Evolutionary conservation across 2,329 filamentous ascomycete genomes (phyloP).

Genomic region (Cladorrhinum sp.): DNA sequence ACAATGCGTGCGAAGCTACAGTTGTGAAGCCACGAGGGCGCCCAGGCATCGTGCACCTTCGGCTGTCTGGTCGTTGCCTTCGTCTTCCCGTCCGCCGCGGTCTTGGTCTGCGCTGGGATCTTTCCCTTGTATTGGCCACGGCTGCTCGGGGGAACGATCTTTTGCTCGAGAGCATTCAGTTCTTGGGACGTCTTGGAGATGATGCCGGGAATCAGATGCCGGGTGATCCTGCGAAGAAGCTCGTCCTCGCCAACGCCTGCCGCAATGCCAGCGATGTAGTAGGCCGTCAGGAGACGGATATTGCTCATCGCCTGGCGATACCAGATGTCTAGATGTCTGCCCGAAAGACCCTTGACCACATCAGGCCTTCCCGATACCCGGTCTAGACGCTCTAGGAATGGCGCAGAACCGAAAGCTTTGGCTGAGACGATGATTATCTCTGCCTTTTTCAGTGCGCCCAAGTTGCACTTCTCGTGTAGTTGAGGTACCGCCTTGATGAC

Average conservation of each 20-base stretch:
- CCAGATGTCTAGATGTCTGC: constrained; percentile 17
- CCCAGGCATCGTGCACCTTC: neutral
- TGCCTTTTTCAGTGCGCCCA: constrained; percentile 28
- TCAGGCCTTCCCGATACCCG: constrained; percentile 4
- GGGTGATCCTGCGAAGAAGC: neutral
- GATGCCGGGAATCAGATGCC: neutral
- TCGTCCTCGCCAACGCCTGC: neutral
- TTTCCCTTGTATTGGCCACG: neutral
- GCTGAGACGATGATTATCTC: constrained; percentile 40
- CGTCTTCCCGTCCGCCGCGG: neutral
- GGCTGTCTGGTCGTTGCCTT: no score
- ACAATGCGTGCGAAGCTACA: constrained; percentile 40
- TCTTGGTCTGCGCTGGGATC: no score
- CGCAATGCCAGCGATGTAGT: constrained; percentile 10
- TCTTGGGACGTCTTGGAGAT: neutral
- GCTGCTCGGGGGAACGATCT: neutral
- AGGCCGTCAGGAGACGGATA: constrained; percentile 10
- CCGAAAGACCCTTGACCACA: neutral
- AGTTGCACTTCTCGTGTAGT: neutral
- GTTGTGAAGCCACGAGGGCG: constrained; percentile 33
- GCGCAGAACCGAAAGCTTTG: constrained; percentile 23
- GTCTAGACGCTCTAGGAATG: constrained; percentile 10
- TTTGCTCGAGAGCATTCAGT: constrained; percentile 12
- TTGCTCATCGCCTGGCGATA: constrained; percentile 16
- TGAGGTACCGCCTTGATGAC: constrained; percentile 24